Evolutionary conservation across 495 filamentous ascomycete species (phyloP), one percentile per base, ranked within the genome.

Genomic region (Polyplosphaeria fusca): DNA sequence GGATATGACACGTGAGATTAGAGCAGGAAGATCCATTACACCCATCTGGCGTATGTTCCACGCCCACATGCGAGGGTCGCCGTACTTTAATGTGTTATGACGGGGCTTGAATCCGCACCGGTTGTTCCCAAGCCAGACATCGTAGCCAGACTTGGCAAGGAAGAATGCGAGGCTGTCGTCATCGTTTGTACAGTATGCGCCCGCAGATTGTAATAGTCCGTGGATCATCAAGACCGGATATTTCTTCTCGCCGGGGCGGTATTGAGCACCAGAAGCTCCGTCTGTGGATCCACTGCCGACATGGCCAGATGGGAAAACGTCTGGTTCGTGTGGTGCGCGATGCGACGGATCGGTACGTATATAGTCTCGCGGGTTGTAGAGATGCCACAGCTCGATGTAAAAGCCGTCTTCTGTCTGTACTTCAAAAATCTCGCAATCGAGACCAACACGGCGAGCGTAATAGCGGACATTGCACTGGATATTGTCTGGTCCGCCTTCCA

Each of bases 21-120:
- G 77, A 0, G 91, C 90, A 1, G 93, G 78, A n/a, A 97, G 79
- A 68, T 97, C 92, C 56, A 94, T 81, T 0, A 88, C 84, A 13
- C 92, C 93, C 83, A 96, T 92, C 71, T 96, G 89, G 0, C 88
- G 82, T 52, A 96, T 94, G 64, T 95, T 95, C 92, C 92, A 97
- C 11, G 85, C 81, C 92, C 92, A 97, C 90, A 97, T 95, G 18
- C 91, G 81, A 4, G 92, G 92, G 65, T 97, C 92, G 16, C 73
- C 73, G 55, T 85, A 81, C 1, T 76, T 74, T 40, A 97, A 75
- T 12, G 84, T 73, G 0, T 78, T 80, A 63, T 97, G 92, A 57
- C 82, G 77, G 2, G 92, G 91, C 0, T 78, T 66, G 67, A 92
- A 86, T 12, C 91, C 93, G 67, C 93, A 96, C 20, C 92, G 84